Base-by-base conservation (phyloP, 768 basidiomycete genomes). In the Cystobasidium onofrii region DNA sequence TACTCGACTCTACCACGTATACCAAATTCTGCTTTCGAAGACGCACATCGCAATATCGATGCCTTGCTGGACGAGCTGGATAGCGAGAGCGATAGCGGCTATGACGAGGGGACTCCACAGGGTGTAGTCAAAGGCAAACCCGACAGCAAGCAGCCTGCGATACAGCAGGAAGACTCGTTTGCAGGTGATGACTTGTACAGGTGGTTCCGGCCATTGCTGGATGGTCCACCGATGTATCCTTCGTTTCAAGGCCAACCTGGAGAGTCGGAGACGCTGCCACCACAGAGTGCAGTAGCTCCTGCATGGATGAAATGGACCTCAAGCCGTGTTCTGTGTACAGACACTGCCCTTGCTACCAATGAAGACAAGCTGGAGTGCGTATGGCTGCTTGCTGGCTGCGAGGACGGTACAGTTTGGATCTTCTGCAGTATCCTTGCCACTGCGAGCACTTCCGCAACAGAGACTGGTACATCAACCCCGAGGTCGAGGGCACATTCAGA, bases 341-440 rank as follows among this genome's bases (percentile, higher is more conserved):
- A 60, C 27, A 71, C 69, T 33, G 69, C 69, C 2, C 54, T 55
- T 33, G 54, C 50, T 17, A 71, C 54, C 25, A 71, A 33, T 18
- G 69, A 71, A 43, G 69, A 71, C 23, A 55, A 60, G 55, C 52
- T 71, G 25, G 69, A 71, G 23, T 71, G 69, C 36, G 39, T 71
- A 23, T 71, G 69, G 69, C 55, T 75, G 0, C 73, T 67, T 1
- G 76, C 61, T 1, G 76, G 76, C 10, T 75, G 75, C 52, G 62
- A 73, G 55, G 76, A 77, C 44, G 76, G 76, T 1, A 60, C 61
- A 0, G 36, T 75, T 0, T 76, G 75, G 75, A 43, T 77, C 17
- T 77, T 77, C 46, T 29, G 67, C 20, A 74, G 67, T 25, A n/a
- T 50, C 52, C 6, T 25, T n/a, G 33, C 44, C 27, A 67, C 46